These are phyloP conservation scores for Carex myosuroides DNA, from an alignment of 176 grass and related monocot species.

Conservation along the genomic window DNA sequence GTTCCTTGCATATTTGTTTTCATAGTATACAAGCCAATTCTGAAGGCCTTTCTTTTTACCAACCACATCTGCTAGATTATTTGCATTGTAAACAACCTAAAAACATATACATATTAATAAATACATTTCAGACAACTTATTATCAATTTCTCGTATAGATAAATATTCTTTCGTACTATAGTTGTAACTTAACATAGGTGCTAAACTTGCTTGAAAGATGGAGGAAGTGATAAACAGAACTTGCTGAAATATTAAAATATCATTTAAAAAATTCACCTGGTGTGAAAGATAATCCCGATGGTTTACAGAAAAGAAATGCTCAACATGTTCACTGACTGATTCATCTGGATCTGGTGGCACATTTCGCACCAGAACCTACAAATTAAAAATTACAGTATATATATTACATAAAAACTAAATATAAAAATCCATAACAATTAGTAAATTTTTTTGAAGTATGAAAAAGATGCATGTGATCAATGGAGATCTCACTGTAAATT, in stretches of 20 bases:
- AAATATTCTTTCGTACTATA: background rate
- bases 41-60: slow-evolving; percentile 58
- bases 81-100: slow-evolving; percentile 91
- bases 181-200: background rate
- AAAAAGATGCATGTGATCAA: background rate
- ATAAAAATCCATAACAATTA: background rate
- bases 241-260: background rate
- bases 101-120: background rate
- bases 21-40: slow-evolving; percentile 95
- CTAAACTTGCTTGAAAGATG: background rate
- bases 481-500: slow-evolving; percentile 67
- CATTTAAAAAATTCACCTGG: slow-evolving; percentile 42
- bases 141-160: background rate
- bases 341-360: slow-evolving; percentile 78
- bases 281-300: slow-evolving; percentile 87
- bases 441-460: background rate
- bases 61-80: slow-evolving; percentile 64
- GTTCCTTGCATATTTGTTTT: slow-evolving; percentile 54
- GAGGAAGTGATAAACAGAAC: background rate
- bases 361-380: slow-evolving; percentile 93
- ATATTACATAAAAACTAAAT: background rate
- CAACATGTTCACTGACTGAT: slow-evolving; percentile 94
- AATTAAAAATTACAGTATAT: background rate
- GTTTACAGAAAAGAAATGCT: slow-evolving; percentile 98
- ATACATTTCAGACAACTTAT: background rate